Base-by-base conservation (phyloP, 2,329 filamentous ascomycete species). In the Thermothelomyces thermophilus region DNA sequence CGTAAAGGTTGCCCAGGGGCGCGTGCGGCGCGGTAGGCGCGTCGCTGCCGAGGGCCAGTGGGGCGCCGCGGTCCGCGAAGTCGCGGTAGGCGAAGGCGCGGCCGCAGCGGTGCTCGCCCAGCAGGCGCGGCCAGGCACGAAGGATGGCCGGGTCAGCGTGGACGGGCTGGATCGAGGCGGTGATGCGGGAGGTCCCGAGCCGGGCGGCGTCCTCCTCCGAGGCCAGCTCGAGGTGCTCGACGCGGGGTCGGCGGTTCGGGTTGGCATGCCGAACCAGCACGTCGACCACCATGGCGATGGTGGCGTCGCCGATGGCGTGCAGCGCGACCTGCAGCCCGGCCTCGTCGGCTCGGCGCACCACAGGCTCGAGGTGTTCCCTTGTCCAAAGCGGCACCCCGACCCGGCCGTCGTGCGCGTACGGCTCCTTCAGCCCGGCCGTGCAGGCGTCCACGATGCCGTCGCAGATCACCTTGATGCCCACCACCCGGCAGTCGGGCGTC, bases 401-500 rank as follows among this genome's bases (percentile, higher is more conserved):
- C 5, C 67, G 61, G 1, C 68, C 71, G 54, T 73, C 74, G 3
- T 66, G 63, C 6, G 73, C 68, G 58, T 84, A 84, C 0, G 82
- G 80, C 59, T 82, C 73, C 1, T 70, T 68, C 2, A 85, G 64
- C 0, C 75, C 78, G 0, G 82, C 82, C 1, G 82, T 84, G 63
- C 81, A 85, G 0, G 77, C 77, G 55, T 85, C 82, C 33, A 85
- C 71, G 31, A 82, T 78, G 10, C 82, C 82, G 52, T 85, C 82
- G 57, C 76, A 78, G 34, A 85, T 82, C 19, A 84, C 63, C 60
- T 85, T 85, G 63, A 84, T 74, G 4, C 82, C 82, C 0, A 79
- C 74, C 8, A 85, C 63, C 16, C 76, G 74, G 48, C 69, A 70
- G 53, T 75, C 70, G 1, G 73, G 73, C 41, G 65, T 70, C 5